Evolutionary conservation across 164 flowering plant genomes (phyloP), one percentile per base, ranked within the genome.

Genomic region (Tinospora cordifolia): DNA sequence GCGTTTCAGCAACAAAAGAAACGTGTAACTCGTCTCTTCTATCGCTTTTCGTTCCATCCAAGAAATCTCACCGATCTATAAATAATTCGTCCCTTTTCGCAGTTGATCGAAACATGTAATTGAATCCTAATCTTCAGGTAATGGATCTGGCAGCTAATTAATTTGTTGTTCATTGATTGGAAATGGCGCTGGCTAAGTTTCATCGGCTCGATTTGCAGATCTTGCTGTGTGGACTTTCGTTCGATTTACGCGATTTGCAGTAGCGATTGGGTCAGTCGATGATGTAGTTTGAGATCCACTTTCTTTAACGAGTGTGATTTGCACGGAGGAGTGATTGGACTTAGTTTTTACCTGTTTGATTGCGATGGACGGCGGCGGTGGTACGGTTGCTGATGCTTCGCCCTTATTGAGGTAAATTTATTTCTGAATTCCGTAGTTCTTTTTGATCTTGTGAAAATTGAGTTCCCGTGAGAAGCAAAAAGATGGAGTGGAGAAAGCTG

Each of bases 281-380:
- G 65, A 27, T 62, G 65, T 62, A 58, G 27, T 58, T 58, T 25
- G 62, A 58, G 62, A 58, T 22, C 19, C 22, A 54, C 17, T 54
- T n/a, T n/a, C n/a, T n/a, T n/a, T 44, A 14, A 44, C 8, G 24
- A 58, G 58, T 17, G 13, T 19, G 19, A 34, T 8, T 30, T 49
- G 22, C n/a, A 49, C 51, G 62, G 62, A 24, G 27, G 70, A 54
- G 44, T 27, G 38, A 25, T 62, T 36, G 46, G 25, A n/a, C 1
- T 15, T 69, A 8, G 34, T 38, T 62, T 68, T 13, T 46, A 59
- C 25, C 22, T 40, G 25, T 12, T 69, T 63, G 71, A 44, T 67
- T 41, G 41, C 30, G 51, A 76, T 76, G 79, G 79, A 76, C 58
- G 34, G 69, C 46, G 66, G 69, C 54, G 44, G 63, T 46, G 66